These are phyloP conservation scores for Polytolypa hystricis DNA, from an alignment of 2,329 filamentous ascomycete species.

Conservation along the genomic window DNA sequence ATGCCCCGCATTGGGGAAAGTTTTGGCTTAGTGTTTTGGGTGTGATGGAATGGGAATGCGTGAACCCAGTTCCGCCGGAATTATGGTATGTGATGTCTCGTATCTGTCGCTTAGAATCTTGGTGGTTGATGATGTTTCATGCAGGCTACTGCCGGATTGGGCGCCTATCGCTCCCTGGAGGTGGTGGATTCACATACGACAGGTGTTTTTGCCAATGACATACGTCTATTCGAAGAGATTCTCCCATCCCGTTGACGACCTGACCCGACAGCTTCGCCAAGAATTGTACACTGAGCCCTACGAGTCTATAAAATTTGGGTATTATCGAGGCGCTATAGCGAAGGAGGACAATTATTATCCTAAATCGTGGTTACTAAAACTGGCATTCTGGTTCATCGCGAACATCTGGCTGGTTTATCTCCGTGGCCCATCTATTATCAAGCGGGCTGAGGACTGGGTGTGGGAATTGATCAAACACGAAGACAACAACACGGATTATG, in stretches of 20 bases:
- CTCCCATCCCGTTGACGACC: conserved; percentile 61
- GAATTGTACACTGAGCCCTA: conserved; percentile 76
- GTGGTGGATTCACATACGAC: conserved; percentile 98
- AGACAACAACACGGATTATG: conserved; percentile 82
- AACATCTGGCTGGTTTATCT: conserved; percentile 73
- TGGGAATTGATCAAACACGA: conserved; percentile 82
- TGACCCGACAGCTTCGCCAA: conserved; percentile 61
- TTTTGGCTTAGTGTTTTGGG: conserved; percentile 85
- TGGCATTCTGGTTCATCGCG: conserved; percentile 65
- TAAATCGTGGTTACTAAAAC: conserved; percentile 72
- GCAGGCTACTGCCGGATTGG: conserved; percentile 71
- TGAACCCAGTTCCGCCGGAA: conserved; percentile 89
- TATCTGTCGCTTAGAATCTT: too few species aligned
- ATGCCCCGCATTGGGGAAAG: conserved; percentile 91
- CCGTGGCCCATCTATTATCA: conserved; percentile 52
- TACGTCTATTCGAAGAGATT: conserved; percentile 80
- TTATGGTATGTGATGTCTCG: conserved; percentile 62
- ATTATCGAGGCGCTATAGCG: conserved; percentile 72
- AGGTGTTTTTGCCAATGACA: conserved; percentile 88
- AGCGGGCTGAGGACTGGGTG: conserved; percentile 66
- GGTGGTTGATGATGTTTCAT: conserved; percentile 7
- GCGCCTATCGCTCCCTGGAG: conserved; percentile 80
- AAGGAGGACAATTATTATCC: conserved; percentile 81
- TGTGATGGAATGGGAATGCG: conserved; percentile 76
- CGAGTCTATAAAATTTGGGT: conserved; percentile 63